phyloP scores from a whole-genome alignment of 225 moss, liverwort and hornwort species.

The Rhytidiadelphus loreus region DNA sequence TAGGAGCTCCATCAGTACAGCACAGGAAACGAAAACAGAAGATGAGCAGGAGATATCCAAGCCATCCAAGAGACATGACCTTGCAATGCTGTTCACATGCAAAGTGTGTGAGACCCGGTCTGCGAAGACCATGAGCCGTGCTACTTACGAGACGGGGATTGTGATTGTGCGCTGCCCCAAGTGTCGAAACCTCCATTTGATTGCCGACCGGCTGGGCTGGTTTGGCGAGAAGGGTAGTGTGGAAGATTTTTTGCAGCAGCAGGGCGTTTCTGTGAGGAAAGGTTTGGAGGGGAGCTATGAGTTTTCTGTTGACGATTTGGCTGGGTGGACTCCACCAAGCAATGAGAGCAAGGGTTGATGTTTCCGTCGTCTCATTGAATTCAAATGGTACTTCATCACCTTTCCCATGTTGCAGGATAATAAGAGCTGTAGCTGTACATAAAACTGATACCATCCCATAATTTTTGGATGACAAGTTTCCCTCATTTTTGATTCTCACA shows the following conservation, averaged over 20 bases:
- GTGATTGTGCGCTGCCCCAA: conserved; percentile 92
- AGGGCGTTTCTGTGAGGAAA: conserved; percentile 64
- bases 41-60: conserved; percentile 3
- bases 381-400: background rate
- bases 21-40: background rate
- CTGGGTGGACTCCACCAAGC: conserved; percentile 62
- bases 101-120: conserved; percentile 80
- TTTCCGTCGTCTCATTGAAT: background rate
- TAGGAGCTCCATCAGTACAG: background rate
- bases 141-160: conserved; percentile 76
- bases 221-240: conserved; percentile 86
- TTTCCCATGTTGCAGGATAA: background rate
- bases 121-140: conserved; percentile 79
- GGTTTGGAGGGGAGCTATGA: conserved; percentile 71
- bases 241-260: conserved; percentile 68
- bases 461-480: background rate
- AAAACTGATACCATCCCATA: background rate
- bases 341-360: background rate
- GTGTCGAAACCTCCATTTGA: conserved; percentile 77
- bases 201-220: conserved; percentile 90
- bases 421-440: background rate
- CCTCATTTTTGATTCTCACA: background rate
- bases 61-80: conserved; percentile 70
- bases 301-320: conserved; percentile 62
- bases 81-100: conserved; percentile 89